Evolutionary conservation across 1,139 yeast species (phyloP).

Genomic region (Saccharomyces hybrid): DNA sequence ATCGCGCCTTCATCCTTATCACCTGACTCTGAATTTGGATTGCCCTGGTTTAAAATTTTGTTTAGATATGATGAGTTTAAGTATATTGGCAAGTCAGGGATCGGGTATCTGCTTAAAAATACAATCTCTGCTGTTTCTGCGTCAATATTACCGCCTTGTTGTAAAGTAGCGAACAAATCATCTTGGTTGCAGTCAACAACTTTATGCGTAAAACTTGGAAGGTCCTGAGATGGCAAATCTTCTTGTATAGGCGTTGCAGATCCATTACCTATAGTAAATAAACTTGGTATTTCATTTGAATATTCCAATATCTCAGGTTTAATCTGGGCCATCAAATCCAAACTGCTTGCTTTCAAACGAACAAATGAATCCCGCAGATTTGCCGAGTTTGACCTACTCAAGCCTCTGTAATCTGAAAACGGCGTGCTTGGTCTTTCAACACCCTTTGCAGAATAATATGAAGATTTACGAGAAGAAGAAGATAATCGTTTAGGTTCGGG

Average conservation of each 20-base stretch:
- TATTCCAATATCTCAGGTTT: constrained; percentile 16
- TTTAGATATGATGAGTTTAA: constrained; percentile 49
- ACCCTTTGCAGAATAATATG: constrained; percentile 14
- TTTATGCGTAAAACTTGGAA: constrained; percentile 13
- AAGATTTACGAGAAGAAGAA: constrained; percentile 7
- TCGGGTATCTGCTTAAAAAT: constrained; percentile 31
- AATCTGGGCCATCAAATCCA: constrained; percentile 14
- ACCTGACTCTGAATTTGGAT: constrained; percentile 2
- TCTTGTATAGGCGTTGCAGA: constrained; percentile 4
- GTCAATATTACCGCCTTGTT: constrained; percentile 24
- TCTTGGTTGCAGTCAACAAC: constrained; percentile 30
- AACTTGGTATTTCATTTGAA: constrained; percentile 26
- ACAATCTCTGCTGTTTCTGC: constrained; percentile 32
- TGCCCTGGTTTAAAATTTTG: constrained; percentile 31
- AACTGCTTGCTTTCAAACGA: constrained; percentile 8
- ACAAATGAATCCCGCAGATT: constrained; percentile 3
- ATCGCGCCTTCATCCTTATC: constrained; percentile 7
- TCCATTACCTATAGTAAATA: constrained; percentile 18
- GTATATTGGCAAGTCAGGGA: constrained; percentile 49
- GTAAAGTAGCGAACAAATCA: constrained; percentile 23
- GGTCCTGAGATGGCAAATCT: constrained; percentile 9
- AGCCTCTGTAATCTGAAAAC: constrained; percentile 26
- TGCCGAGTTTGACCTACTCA: constrained; percentile 23
- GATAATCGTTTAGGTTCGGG: background rate
- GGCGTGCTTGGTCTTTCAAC: constrained; percentile 20